Conservation (phyloP, 352 stramenopile species). For the Halophytophthora polymorphica region DNA sequence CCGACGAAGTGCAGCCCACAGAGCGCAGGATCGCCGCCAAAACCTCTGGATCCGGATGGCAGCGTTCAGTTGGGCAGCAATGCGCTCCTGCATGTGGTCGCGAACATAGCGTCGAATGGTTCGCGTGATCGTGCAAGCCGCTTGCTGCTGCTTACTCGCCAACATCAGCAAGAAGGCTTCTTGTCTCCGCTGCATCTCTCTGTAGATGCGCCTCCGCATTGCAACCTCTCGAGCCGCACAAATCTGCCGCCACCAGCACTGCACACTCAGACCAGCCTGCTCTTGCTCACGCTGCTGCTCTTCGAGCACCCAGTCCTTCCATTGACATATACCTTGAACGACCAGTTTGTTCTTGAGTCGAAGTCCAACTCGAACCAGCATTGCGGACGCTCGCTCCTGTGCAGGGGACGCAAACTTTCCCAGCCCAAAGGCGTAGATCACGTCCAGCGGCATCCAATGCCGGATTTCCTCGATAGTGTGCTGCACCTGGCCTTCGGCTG, state of each 20-base stretch:
- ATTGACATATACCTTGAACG: slow-evolving; percentile 40
- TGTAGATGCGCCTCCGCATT: slow-evolving; percentile 23
- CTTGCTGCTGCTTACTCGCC: slow-evolving; percentile 40
- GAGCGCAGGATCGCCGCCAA: slow-evolving; percentile 42
- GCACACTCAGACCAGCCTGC: slow-evolving; percentile 17
- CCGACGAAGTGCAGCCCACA: slow-evolving; percentile 44
- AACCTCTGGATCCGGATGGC: slow-evolving; percentile 43
- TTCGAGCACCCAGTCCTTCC: slow-evolving; percentile 27
- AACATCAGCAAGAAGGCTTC: slow-evolving; percentile 36
- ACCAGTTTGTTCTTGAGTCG: slow-evolving; percentile 40
- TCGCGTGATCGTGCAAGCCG: slow-evolving; percentile 42
- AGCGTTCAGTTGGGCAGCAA: slow-evolving; percentile 15
- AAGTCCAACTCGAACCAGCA: slow-evolving; percentile 43
- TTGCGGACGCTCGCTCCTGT: slow-evolving; percentile 48
- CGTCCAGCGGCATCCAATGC: slow-evolving; percentile 57
- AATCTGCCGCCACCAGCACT: slow-evolving; percentile 68
- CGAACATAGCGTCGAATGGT: slow-evolving; percentile 27
- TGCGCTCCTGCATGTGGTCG: slow-evolving; percentile 2
- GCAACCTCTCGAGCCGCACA: slow-evolving; percentile 23
- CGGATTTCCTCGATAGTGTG: slow-evolving; percentile 48
- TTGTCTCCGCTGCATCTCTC: slow-evolving; percentile 47
- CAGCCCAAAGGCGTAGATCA: slow-evolving; percentile 57
- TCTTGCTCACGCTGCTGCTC: slow-evolving; percentile 15
- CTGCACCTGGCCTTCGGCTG: slow-evolving; percentile 33
- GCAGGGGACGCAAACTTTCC: slow-evolving; percentile 61